phyloP scores from a whole-genome alignment of 1,284 basidiomycete genomes.

The Papiliotrema flavescens region DNA sequence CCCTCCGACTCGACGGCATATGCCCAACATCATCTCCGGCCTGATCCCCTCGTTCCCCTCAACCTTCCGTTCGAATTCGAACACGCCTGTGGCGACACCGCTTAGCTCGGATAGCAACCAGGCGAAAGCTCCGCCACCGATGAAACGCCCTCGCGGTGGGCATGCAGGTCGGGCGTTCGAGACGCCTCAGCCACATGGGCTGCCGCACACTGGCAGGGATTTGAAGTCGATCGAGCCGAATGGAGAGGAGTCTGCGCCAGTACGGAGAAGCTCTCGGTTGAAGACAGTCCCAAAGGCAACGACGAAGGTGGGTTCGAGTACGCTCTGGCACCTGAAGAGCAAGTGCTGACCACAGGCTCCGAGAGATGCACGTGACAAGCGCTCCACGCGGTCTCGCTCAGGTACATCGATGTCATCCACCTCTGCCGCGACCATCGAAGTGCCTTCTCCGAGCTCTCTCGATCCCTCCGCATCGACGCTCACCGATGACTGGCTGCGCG shows the following conservation, averaged over 20 bases:
- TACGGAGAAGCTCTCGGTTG: slow-evolving; percentile 38
- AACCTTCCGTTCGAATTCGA: slow-evolving; percentile 11
- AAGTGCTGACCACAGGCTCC: neutral
- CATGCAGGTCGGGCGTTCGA: slow-evolving; percentile 23
- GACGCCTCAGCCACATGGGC: slow-evolving; percentile 15
- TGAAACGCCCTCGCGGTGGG: slow-evolving; percentile 42
- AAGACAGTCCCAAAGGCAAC: slow-evolving; percentile 23
- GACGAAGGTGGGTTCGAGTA: slow-evolving; percentile 9
- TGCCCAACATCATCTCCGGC: slow-evolving; percentile 34
- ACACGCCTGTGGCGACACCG: slow-evolving; percentile 23
- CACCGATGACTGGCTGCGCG: slow-evolving; percentile 77
- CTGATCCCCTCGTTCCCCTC: slow-evolving; percentile 23
- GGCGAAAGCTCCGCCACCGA: slow-evolving; percentile 36
- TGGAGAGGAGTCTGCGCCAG: slow-evolving; percentile 22
- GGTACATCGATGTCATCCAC: slow-evolving; percentile 54
- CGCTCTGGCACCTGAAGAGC: neutral
- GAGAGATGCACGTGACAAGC: slow-evolving; percentile 18
- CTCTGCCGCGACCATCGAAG: slow-evolving; percentile 60
- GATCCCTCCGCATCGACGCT: slow-evolving; percentile 65
- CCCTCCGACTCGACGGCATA: slow-evolving; percentile 25
- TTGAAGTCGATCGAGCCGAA: slow-evolving; percentile 30
- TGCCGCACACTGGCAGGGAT: slow-evolving; percentile 23
- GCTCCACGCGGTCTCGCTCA: slow-evolving; percentile 32
- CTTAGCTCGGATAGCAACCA: slow-evolving; percentile 13
- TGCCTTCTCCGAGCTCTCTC: slow-evolving; percentile 61